Percentiles rank a stretch among this genome's conserved stretches.
Conservation (phyloP, 768 basidiomycete genomes). For the Termitomyces bulborhizus region DNA sequence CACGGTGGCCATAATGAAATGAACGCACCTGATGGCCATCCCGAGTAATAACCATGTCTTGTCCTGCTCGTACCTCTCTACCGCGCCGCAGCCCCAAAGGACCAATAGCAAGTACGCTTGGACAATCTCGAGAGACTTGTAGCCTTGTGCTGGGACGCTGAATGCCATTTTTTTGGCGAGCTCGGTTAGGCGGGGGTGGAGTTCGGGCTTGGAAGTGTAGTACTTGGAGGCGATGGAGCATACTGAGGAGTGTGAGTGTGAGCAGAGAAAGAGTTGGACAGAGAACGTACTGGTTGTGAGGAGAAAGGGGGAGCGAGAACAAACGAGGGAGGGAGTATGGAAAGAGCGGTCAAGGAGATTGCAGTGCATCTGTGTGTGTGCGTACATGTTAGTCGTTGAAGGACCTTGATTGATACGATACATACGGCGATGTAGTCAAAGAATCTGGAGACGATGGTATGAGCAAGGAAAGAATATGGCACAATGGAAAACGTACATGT, state of each 20-base stretch:
- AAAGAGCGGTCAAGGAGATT: conserved; percentile 81
- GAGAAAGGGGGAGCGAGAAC: conserved; percentile 91
- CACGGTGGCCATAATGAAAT: too few relatives aligned
- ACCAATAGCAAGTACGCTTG: conserved; percentile 90
- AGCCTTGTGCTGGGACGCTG: conserved; percentile 76
- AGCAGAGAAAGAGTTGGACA: conserved; percentile 62
- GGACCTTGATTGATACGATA: neutral
- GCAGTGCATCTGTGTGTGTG: conserved; percentile 55
- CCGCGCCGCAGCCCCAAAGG: conserved; percentile 90
- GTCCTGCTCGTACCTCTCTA: conserved; percentile 95
- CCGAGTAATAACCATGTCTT: conserved; percentile 88
- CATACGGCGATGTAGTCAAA: conserved; percentile 73
- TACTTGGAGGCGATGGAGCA: conserved; percentile 94
- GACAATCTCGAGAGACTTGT: conserved; percentile 92
- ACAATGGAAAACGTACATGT: conserved; percentile 47
- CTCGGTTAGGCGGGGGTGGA: conserved; percentile 74
- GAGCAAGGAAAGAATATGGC: neutral
- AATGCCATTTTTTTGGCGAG: conserved; percentile 87
- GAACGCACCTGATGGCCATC: conserved; percentile 65
- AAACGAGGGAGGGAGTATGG: conserved; percentile 91
- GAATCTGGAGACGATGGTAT: conserved; percentile 35
- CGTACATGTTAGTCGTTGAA: conserved; percentile 1
- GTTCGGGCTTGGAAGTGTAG: conserved; percentile 74
- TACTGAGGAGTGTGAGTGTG: conserved; percentile 86
- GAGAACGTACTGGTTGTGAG: conserved; percentile 76